These are phyloP conservation scores for Friedmanniomyces endolithicus DNA, from an alignment of 495 filamentous ascomycete genomes.

Conservation along the genomic window DNA sequence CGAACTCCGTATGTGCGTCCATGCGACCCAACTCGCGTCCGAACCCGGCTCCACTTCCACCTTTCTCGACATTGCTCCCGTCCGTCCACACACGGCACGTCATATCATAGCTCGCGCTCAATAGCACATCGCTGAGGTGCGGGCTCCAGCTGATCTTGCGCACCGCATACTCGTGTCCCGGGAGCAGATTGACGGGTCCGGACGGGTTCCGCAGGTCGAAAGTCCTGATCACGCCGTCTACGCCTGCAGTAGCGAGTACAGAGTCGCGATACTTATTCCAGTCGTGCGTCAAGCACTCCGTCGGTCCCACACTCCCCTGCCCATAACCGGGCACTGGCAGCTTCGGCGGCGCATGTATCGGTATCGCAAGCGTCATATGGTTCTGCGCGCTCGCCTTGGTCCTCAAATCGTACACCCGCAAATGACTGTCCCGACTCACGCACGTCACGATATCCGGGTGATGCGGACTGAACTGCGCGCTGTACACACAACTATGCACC, in stretches of 20 bases:
- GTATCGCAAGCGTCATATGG: conserved; percentile 64
- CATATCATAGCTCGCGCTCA: conserved; percentile 95
- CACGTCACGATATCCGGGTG: conserved; percentile 64
- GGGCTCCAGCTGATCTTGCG: conserved; percentile 79
- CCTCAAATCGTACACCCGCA: conserved; percentile 81
- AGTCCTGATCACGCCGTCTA: conserved; percentile 74
- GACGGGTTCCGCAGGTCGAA: conserved; percentile 74
- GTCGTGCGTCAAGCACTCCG: conserved; percentile 84
- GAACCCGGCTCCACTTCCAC: conserved; percentile 28
- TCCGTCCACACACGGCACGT: conserved; percentile 88
- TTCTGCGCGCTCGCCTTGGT: conserved; percentile 69
- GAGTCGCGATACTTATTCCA: conserved; percentile 95
- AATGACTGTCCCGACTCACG: conserved; percentile 71
- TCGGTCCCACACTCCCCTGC: conserved; percentile 39
- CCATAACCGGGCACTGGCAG: conserved; percentile 27
- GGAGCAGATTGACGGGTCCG: conserved; percentile 58
- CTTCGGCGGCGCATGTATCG: conserved; percentile 54
- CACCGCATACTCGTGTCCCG: conserved; percentile 85
- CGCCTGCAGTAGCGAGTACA: conserved; percentile 73
- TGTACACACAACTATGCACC: conserved; percentile 84
- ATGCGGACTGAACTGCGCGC: conserved; percentile 67
- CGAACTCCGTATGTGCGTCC: conserved; percentile 89
- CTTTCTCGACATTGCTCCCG: conserved; percentile 42
- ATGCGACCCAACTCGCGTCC: conserved; percentile 73
- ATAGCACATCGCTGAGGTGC: conserved; percentile 70